Base-by-base conservation (phyloP, 2,329 filamentous ascomycete genomes). In the Hymenoscyphus salicellus region DNA sequence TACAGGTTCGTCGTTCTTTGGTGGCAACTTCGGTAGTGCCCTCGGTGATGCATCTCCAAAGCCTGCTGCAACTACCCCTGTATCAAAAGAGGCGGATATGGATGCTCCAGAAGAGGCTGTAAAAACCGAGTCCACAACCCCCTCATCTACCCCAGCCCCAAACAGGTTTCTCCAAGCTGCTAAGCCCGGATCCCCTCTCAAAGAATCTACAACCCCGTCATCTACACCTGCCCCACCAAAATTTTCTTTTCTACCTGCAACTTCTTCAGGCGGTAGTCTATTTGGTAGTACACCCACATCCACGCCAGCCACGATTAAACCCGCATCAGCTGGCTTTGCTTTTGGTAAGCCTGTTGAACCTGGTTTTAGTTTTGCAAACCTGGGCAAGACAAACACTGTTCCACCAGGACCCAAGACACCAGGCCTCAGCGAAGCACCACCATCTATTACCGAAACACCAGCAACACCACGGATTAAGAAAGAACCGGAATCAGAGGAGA, bases 11-110 rank as follows among this genome's bases (percentile, higher is more conserved):
- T 80, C 81, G 4, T 81, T 89, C 68, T 90, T 91, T 72, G 84
- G 85, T n/a, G 79, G 78, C 61, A 82, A 79, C 10, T 90, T 92
- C 74, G 80, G 83, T 6, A 82, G 83, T 64, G 83, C 84, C 16
- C 78, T 92, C 32, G 80, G 79, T 11, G 83, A 84, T 55, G 71
- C 77, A 26, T 79, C 80, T 65, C n/a, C 14, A 36, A 66, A 74
- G 26, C 72, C 71, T 17, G 23, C 64, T 10, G 63, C 64, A 23
- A 55, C 69, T 58, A 43, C 62, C 41, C 68, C 72, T 36, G 65
- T 68, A 41, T 72, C 73, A 0, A 83, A 82, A 70, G 84, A 86
- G 32, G 79, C 83, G 63, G 82, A 84, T 57, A 86, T 86, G 84
- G 72, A 75, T 60, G 61, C 64, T 55, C 62, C 63, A 66, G 64